Evolutionary conservation across 2,329 filamentous ascomycete species (phyloP).

Genomic region (Curvularia hawaiiensis): DNA sequence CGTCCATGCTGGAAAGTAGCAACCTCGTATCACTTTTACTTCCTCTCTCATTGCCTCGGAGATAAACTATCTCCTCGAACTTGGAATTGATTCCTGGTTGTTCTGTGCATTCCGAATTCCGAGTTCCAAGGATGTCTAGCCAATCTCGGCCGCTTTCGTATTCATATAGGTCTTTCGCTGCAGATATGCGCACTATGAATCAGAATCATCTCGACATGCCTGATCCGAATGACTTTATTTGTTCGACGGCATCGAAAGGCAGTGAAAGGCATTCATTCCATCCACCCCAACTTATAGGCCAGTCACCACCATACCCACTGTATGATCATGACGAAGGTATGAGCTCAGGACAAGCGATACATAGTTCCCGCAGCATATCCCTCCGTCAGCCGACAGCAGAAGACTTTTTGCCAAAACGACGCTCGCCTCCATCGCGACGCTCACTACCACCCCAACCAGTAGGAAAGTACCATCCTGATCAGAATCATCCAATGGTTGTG

Average conservation of each 20-base stretch:
- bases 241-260: not conserved
- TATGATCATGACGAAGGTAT: not conserved
- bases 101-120: not conserved
- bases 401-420: slow-evolving; percentile 5
- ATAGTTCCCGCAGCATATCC: not conserved
- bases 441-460: slow-evolving; percentile 2
- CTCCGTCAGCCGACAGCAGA: slow-evolving; percentile 11
- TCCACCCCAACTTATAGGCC: not conserved
- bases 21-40: not conserved
- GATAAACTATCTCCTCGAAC: not conserved
- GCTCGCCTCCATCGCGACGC: not conserved
- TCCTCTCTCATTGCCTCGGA: not conserved
- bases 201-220: slow-evolving; percentile 5
- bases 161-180: not conserved
- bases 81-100: not conserved
- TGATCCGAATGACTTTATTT: slow-evolving; percentile 1
- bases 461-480: slow-evolving; percentile 7
- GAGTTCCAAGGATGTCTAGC: not conserved
- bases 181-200: not conserved
- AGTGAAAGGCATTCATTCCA: not conserved
- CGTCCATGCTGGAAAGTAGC: not conserved
- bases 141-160: not conserved
- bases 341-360: not conserved
- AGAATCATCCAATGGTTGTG: slow-evolving; percentile 11
- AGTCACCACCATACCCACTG: slow-evolving; percentile 7